Evolutionary conservation across 768 basidiomycete genomes (phyloP).

Genomic region (Mycena kentingensis): DNA sequence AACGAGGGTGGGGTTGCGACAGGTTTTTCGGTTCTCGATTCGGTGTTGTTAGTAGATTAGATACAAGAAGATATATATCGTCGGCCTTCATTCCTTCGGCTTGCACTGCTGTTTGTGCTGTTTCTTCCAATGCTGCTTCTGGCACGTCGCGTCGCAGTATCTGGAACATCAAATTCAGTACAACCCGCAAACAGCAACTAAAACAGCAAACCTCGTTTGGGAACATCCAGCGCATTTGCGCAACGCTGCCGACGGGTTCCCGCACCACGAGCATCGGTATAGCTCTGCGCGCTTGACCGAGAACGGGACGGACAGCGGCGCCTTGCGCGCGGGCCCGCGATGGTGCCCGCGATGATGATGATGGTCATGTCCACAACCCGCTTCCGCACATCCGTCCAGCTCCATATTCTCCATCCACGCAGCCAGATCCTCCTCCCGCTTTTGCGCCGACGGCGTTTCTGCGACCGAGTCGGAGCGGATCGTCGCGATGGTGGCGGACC

Average conservation of each 20-base stretch:
- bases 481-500: slow-evolving; percentile 44
- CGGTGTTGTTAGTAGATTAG: slow-evolving; percentile 56
- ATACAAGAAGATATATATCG: too few species aligned
- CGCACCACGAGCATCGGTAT: slow-evolving; percentile 66
- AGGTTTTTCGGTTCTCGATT: slow-evolving; percentile 78
- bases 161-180: slow-evolving; percentile 17
- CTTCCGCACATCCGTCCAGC: slow-evolving; percentile 34
- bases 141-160: slow-evolving; percentile 42
- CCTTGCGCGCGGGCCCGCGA: slow-evolving; percentile 37
- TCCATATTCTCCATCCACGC: slow-evolving; percentile 57
- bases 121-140: slow-evolving; percentile 38
- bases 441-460: slow-evolving; percentile 31
- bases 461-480: slow-evolving; percentile 35
- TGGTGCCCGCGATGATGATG: slow-evolving; percentile 26
- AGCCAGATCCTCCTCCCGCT: slow-evolving; percentile 57
- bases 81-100: slow-evolving; percentile 2
- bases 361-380: slow-evolving; percentile 18
- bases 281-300: slow-evolving; percentile 46
- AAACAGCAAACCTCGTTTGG: slow-evolving; percentile 37
- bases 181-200: background rate
- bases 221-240: slow-evolving; percentile 53
- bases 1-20: slow-evolving; percentile 92
- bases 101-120: slow-evolving; percentile 29
- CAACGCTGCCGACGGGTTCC: slow-evolving; percentile 60
- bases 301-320: slow-evolving; percentile 27